Percentiles rank a stretch among this genome's conserved stretches.
Conservation (phyloP, 768 basidiomycete species). For the Mycena albidolilacea region DNA sequence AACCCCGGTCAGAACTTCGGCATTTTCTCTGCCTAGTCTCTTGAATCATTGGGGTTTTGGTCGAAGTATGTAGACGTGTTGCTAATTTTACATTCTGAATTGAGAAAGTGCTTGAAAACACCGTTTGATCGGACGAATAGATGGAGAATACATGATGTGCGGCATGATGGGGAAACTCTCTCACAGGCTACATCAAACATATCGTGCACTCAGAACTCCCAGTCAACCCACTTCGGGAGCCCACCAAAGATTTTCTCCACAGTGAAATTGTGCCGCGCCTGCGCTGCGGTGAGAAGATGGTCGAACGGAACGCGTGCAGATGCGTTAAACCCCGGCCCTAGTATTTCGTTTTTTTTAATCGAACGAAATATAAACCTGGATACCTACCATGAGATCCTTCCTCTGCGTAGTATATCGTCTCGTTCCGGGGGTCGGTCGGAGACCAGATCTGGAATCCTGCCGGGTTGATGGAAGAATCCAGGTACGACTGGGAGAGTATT, state of each 20-base stretch:
- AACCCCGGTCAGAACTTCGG: slow-evolving; percentile 21
- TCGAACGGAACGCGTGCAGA: slow-evolving; percentile 49
- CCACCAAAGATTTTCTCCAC: slow-evolving; percentile 55
- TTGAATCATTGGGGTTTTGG: too few species aligned
- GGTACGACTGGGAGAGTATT: slow-evolving; percentile 38
- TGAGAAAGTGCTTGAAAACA: too few species aligned
- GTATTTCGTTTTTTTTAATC: neutral
- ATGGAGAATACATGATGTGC: too few species aligned
- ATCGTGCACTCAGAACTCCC: slow-evolving; percentile 28
- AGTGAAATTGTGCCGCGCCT: slow-evolving; percentile 46
- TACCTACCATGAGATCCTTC: slow-evolving; percentile 52
- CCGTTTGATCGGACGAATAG: too few species aligned
- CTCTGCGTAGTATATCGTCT: slow-evolving; percentile 58
- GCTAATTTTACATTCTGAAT: too few species aligned
- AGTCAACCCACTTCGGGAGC: slow-evolving; percentile 58
- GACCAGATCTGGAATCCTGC: slow-evolving; percentile 45
- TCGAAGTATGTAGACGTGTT: too few species aligned
- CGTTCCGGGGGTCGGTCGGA: slow-evolving; percentile 34
- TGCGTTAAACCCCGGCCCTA: slow-evolving; percentile 57
- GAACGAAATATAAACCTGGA: neutral
- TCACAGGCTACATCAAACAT: neutral
- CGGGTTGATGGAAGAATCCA: slow-evolving; percentile 58
- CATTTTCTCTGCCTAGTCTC: slow-evolving; percentile 17
- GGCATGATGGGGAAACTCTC: too few species aligned
- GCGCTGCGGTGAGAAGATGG: slow-evolving; percentile 48